Base-by-base conservation (phyloP, 192 early-diverging fungal genomes). In the Chytriomyces sp. region DNA sequence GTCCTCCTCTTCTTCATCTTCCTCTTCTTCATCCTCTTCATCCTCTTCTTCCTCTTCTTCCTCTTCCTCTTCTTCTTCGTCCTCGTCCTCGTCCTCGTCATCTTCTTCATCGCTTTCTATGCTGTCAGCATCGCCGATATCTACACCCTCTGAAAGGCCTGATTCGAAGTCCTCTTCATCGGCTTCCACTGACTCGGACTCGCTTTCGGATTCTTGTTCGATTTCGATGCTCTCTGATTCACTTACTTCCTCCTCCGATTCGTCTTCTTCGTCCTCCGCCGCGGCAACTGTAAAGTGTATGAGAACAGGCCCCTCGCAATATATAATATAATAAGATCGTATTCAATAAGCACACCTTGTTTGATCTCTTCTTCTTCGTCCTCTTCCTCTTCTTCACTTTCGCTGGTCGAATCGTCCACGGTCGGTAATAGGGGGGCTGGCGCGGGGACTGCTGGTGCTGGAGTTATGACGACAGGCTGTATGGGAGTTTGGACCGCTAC, bases 221-320 rank as follows among this genome's bases (percentile, higher is more conserved):
- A 20, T n/a, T 57, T 57, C 53, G 13, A n/a, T 20, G 16, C 16
- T 20, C 53, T 57, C 53, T 20, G 53, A 57, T 20, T 57, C 53
- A 20, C 53, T 57, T 20, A 5, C 53, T 20, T 77, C 49, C 45
- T 69, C 0, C 81, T 68, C 6, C 88, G 13, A 13, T 20, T 57
- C 53, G 53, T 57, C 53, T 57, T 57, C 53, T 20, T 20, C 53
- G 3, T 57, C 53, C 53, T 57, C 53, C 16, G 3, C 53, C 53
- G 13, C 53, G 35, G 35, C 35, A 35, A 35, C 35, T 35, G 35
- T 35, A 35, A 35, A 35, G 35, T 35, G 35, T 35, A 35, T 3
- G 35, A 35, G 35, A 35, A 35, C 35, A 35, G 4, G n/a, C n/a
- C n/a, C n/a, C n/a, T n/a, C n/a, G n/a, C n/a, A 35, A 35, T 35